Evolutionary conservation across 2,329 filamentous ascomycete species (phyloP).

Genomic region (Penicillium sclerotiorum): DNA sequence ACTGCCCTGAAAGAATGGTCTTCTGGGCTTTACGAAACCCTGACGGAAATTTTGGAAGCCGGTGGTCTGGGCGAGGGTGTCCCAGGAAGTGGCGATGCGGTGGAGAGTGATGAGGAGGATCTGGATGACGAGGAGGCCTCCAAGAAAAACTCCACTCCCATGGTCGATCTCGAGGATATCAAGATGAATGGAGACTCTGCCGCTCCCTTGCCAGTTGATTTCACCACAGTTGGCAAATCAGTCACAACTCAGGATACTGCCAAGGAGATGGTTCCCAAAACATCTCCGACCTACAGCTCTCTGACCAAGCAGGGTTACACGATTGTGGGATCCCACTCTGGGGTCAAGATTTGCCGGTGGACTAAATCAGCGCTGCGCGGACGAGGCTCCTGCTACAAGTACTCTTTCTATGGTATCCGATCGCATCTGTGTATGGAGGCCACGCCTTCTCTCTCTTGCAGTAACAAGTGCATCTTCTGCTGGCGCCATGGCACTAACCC

Average conservation of each 20-base stretch:
- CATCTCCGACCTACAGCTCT: conserved; percentile 83
- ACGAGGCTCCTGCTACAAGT: conserved; percentile 96
- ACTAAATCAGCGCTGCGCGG: conserved; percentile 95
- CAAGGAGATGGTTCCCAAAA: conserved; percentile 94
- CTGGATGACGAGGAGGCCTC: conserved; percentile 56
- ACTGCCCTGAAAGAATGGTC: conserved; percentile 76
- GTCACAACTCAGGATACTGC: conserved; percentile 44
- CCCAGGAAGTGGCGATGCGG: conserved; percentile 76
- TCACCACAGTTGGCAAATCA: conserved; percentile 60
- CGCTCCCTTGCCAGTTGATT: conserved; percentile 75
- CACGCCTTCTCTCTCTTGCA: conserved; percentile 91
- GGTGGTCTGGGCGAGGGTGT: conserved; percentile 66
- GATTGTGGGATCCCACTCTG: conserved; percentile 92
- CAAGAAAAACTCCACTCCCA: conserved; percentile 44
- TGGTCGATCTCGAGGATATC: conserved; percentile 86
- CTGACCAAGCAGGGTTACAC: conserved; percentile 96
- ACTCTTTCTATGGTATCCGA: conserved; percentile 93
- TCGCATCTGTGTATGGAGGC: conserved; percentile 99
- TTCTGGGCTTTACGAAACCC: conserved; percentile 69
- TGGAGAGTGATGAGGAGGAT: conserved; percentile 81
- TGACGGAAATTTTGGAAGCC: conserved; percentile 60
- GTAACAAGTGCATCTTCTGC: conserved; percentile 98
- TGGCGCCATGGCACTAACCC: conserved; percentile 98
- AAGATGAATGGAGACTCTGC: conserved; percentile 47
- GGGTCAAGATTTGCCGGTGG: conserved; percentile 98